Evolutionary conservation across 1,139 yeast species (phyloP).

Genomic region (Kurtzmaniella quercitrusa): DNA sequence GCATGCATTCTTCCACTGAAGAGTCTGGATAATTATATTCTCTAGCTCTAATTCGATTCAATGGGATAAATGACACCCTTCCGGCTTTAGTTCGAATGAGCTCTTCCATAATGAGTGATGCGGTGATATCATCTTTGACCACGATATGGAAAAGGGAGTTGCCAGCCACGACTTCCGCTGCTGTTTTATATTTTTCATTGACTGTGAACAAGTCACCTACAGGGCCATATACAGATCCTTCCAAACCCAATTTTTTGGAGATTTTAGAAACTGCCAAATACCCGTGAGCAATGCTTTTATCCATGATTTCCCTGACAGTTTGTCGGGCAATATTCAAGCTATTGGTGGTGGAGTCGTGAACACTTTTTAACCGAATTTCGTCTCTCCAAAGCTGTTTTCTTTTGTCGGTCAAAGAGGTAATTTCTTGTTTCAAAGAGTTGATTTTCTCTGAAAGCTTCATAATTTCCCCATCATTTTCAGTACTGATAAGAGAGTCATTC

Average conservation of each 20-base stretch:
- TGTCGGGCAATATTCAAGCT: constrained; percentile 58
- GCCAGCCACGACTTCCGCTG: constrained; percentile 89
- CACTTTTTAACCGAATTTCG: constrained; percentile 59
- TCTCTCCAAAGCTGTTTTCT: constrained; percentile 78
- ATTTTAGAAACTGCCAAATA: constrained; percentile 62
- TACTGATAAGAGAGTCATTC: constrained; percentile 33
- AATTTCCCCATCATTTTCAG: constrained; percentile 17
- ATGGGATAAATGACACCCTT: constrained; percentile 85
- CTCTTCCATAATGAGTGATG: constrained; percentile 73
- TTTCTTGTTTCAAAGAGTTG: constrained; percentile 30
- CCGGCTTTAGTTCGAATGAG: constrained; percentile 69
- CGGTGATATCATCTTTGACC: constrained; percentile 85
- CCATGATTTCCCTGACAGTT: constrained; percentile 68
- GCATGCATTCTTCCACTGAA: constrained; percentile 53
- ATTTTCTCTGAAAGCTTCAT: constrained; percentile 23
- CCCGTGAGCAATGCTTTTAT: constrained; percentile 65
- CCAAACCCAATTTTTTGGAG: constrained; percentile 49
- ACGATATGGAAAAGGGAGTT: constrained; percentile 81
- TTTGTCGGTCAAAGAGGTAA: constrained; percentile 53
- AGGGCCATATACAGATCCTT: constrained; percentile 70
- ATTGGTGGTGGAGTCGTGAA: constrained; percentile 50
- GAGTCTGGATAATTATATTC: constrained; percentile 50
- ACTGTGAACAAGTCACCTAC: constrained; percentile 79
- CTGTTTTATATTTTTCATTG: constrained; percentile 76
- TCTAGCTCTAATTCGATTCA: constrained; percentile 56